phyloP scores from a whole-genome alignment of 345 rosid species.

The Carallia brachiata region DNA sequence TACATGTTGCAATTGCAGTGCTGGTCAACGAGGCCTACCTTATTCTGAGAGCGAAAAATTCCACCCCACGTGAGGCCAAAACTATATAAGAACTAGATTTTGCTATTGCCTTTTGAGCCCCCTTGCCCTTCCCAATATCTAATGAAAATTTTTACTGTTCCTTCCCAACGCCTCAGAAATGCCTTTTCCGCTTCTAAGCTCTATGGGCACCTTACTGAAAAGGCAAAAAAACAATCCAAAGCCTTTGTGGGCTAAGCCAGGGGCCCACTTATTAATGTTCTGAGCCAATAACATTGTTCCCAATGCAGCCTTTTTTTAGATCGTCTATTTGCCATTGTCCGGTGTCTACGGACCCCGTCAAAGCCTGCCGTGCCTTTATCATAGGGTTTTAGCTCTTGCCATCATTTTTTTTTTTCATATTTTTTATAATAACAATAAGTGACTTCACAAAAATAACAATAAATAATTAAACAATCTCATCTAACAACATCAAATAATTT shows the following conservation, averaged over 20 bases:
- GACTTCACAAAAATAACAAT: too few species aligned
- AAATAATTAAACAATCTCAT: too few species aligned
- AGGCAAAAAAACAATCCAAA: not conserved
- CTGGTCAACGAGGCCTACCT: not conserved
- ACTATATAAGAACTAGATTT: not conserved
- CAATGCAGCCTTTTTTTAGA: constrained; percentile 1
- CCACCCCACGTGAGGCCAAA: constrained; percentile 5
- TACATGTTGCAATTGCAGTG: not conserved
- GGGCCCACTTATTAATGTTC: constrained; percentile 16
- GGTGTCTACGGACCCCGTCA: not conserved
- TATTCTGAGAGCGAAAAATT: constrained; percentile 12
- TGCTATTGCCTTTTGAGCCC: not conserved
- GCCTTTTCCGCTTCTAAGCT: not conserved
- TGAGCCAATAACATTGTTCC: not conserved
- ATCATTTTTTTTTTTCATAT: too few species aligned
- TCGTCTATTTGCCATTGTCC: constrained; percentile 5
- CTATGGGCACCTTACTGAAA: constrained; percentile 8
- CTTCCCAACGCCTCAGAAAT: constrained; percentile 7
- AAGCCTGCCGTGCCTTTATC: not conserved
- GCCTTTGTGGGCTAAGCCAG: not conserved
- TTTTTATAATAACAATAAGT: too few species aligned
- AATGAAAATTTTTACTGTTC: not conserved
- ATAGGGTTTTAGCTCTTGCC: not conserved
- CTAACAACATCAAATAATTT: too few species aligned
- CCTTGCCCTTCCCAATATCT: not conserved